Evolutionary conservation across 1,284 basidiomycete species (phyloP), one percentile per base, ranked within the genome.

Genomic region (Cutaneotrichosporon sp.): DNA sequence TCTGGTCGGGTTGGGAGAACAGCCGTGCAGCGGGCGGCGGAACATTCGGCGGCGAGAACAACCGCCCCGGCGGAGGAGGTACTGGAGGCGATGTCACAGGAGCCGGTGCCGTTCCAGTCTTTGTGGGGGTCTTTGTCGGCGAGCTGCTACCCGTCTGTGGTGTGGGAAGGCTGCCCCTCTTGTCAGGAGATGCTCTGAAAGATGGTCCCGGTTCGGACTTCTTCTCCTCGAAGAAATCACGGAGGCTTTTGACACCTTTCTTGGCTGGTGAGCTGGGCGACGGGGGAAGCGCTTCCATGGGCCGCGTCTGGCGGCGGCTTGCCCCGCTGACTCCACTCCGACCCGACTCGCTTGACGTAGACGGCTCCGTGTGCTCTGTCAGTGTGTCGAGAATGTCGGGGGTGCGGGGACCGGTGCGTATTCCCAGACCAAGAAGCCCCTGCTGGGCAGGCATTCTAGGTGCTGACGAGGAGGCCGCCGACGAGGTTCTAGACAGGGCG

Each of bases 181-280:
- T 46, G 16, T 35, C 44, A 2, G 33, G 32, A 6, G 44, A 35
- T 16, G 22, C 16, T n/a, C 33, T 34, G 24, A 8, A 24, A 22
- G 22, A 41, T 8, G 11, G 14, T 20, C 32, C 12, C 31, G 14
- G 19, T n/a, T 22, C 33, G 11, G 46, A 39, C 29, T 44, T 44
- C 19, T 44, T 44, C 17, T 31, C 46, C 47, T 72, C 70, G 32
- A 72, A 72, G 60, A 41, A 41, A 24, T 41, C 38, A 16, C 38
- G 38, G 22, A 41, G 22, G 22, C 38, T 41, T 24, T 41, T 41
- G 38, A 41, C 38, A 22, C 61, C 44, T 16, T 34, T 31, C 22
- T 25, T 35, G 33, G 17, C 32, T 8, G 44, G 41, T 60, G 65
- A 19, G 63, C 62, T 9, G 7, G 49, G 49, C 16, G 49, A 45